Conservation (phyloP, 2,329 filamentous ascomycete species). For the Fusarium armeniacum region DNA sequence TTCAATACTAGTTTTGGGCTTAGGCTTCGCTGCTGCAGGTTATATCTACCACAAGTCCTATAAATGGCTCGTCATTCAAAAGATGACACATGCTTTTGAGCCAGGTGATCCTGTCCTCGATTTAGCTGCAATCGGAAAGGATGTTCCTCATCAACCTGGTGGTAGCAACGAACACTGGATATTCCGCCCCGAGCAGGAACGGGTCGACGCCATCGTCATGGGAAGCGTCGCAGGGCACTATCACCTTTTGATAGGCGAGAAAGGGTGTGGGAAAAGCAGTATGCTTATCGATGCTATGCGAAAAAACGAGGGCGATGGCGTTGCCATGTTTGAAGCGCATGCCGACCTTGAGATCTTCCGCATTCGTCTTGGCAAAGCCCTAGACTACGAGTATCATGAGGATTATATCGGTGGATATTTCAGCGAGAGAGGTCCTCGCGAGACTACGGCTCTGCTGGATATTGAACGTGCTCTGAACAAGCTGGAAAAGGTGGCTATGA, state of each 20-base stretch:
- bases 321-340: constrained; percentile 97
- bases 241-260: constrained; percentile 91
- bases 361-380: constrained; percentile 88
- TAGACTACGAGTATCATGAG: constrained; percentile 97
- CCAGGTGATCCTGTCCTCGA: constrained; percentile 92
- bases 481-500: constrained; percentile 92
- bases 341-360: constrained; percentile 96
- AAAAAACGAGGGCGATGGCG: constrained; percentile 88
- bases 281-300: constrained; percentile 97
- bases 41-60: constrained; percentile 87
- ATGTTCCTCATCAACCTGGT: constrained; percentile 62
- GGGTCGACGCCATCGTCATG: constrained; percentile 84
- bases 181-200: constrained; percentile 81
- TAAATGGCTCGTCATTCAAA: constrained; percentile 89
- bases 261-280: constrained; percentile 95
- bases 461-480: constrained; percentile 99
- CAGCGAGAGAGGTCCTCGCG: constrained; percentile 90
- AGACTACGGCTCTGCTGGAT: constrained; percentile 91
- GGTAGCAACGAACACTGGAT: constrained; percentile 75
- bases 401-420: constrained; percentile 98
- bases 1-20: constrained; percentile 78
- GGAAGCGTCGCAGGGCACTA: constrained; percentile 85
- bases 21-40: constrained; percentile 74
- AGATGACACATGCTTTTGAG: constrained; percentile 92
- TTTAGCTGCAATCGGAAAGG: constrained; percentile 76